Conservation (phyloP, 257 asterid species). For the Solanum appendiculatum region DNA sequence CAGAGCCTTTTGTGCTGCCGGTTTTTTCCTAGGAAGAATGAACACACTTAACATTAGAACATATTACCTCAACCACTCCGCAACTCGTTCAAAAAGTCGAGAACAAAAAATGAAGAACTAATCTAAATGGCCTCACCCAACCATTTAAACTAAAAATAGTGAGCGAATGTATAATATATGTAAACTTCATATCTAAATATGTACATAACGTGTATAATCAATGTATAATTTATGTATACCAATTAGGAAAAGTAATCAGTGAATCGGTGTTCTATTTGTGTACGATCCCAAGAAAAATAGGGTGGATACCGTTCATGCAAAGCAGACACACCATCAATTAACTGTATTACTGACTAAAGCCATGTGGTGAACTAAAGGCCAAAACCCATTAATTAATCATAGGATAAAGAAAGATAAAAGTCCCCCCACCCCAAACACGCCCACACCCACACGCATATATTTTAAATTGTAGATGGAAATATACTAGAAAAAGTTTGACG, state of each 20-base stretch:
- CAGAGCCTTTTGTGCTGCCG: conserved; percentile 71
- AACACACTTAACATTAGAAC: background rate
- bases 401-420: background rate
- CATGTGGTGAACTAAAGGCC: background rate
- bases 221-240: background rate
- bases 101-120: background rate
- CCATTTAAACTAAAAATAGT: background rate
- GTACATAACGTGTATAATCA: background rate
- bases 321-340: background rate
- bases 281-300: background rate
- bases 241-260: background rate
- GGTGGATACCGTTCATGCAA: background rate
- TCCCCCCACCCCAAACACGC: background rate
- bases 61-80: background rate
- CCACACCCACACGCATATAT: background rate
- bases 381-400: background rate
- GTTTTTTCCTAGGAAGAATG: conserved; percentile 62
- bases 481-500: background rate
- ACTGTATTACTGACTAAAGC: background rate
- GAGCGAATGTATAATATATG: background rate
- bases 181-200: background rate
- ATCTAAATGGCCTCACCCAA: background rate
- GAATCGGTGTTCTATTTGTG: background rate
- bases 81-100: background rate
- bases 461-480: background rate